Percentiles rank a stretch among this genome's conserved stretches.
phyloP scores from a whole-genome alignment of 1,139 yeast species.

The Nakaseomyces uthaithaninus region DNA sequence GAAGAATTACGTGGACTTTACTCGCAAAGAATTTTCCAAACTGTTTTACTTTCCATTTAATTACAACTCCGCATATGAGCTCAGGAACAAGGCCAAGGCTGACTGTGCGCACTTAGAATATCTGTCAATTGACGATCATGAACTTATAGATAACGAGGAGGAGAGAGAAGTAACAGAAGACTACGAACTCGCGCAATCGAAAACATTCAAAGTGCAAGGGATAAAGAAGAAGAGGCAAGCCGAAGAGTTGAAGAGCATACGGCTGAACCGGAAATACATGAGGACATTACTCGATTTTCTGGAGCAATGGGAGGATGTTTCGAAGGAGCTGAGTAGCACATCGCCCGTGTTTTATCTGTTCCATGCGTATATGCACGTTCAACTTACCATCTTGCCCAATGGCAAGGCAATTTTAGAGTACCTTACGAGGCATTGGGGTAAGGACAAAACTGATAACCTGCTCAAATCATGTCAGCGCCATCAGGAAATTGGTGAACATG shows the following conservation, averaged over 20 bases:
- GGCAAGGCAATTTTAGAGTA: constrained; percentile 17
- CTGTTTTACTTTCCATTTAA: constrained; percentile 79
- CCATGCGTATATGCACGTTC: constrained; percentile 25
- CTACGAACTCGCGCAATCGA: constrained; percentile 24
- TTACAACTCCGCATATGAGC: constrained; percentile 62
- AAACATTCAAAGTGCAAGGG: constrained; percentile 21
- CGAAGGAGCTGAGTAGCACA: constrained; percentile 9
- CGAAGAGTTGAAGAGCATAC: constrained; percentile 40
- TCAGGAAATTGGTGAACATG: not conserved
- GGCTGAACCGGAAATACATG: constrained; percentile 39
- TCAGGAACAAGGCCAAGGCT: constrained; percentile 42
- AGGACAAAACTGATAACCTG: constrained; percentile 9
- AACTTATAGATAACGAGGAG: constrained; percentile 13
- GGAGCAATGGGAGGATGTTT: constrained; percentile 18
- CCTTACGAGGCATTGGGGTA: constrained; percentile 13
- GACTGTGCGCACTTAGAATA: constrained; percentile 18
- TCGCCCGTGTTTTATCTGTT: constrained; percentile 11
- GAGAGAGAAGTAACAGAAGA: constrained; percentile 11
- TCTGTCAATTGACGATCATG: constrained; percentile 14
- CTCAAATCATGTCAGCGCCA: constrained; percentile 8
- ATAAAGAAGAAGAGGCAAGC: not conserved
- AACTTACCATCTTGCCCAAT: constrained; percentile 10
- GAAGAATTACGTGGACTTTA: constrained; percentile 54
- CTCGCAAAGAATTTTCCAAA: constrained; percentile 51
- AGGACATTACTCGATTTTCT: constrained; percentile 16